Evolutionary conservation across 108 stramenopile genomes (phyloP).

Genomic region (Stephanodiscus triporus): DNA sequence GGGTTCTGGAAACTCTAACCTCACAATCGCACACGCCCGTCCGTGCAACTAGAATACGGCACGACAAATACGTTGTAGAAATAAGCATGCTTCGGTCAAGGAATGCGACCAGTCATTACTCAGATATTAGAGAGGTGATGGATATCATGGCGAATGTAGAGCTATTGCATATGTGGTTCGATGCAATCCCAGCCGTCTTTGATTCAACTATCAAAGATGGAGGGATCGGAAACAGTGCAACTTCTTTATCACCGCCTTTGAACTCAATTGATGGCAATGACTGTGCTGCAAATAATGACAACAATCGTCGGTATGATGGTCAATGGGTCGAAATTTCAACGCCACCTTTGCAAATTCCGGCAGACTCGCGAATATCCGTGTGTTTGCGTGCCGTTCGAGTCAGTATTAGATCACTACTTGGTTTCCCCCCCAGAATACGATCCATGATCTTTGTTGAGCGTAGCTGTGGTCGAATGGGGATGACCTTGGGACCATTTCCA

Average conservation of each 20-base stretch:
- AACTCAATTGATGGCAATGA: slow-evolving; percentile 25
- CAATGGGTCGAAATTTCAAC: slow-evolving; percentile 83
- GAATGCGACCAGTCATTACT: background rate
- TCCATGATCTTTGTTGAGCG: slow-evolving; percentile 78
- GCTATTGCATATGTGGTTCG: slow-evolving; percentile 69
- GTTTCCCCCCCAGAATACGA: slow-evolving; percentile 48
- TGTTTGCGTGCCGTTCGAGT: slow-evolving; percentile 29
- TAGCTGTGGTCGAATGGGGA: slow-evolving; percentile 56
- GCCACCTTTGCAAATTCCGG: slow-evolving; percentile 51
- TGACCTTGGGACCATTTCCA: slow-evolving; percentile 66
- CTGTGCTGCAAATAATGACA: background rate
- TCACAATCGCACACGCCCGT: slow-evolving; percentile 18
- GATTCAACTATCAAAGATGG: slow-evolving; percentile 62
- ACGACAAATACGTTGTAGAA: slow-evolving; percentile 41
- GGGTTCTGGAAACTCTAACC: background rate
- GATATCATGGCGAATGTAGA: slow-evolving; percentile 68
- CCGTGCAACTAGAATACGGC: slow-evolving; percentile 26
- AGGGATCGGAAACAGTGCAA: slow-evolving; percentile 26
- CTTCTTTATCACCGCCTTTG: slow-evolving; percentile 7
- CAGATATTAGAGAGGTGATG: slow-evolving; percentile 49
- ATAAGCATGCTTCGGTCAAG: slow-evolving; percentile 21
- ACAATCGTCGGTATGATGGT: slow-evolving; percentile 62
- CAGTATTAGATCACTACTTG: slow-evolving; percentile 33
- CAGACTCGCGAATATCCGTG: slow-evolving; percentile 30
- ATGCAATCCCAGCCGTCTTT: slow-evolving; percentile 63